phyloP scores from a whole-genome alignment of 352 stramenopile species.

The Pilasporangium apinafurcum region DNA sequence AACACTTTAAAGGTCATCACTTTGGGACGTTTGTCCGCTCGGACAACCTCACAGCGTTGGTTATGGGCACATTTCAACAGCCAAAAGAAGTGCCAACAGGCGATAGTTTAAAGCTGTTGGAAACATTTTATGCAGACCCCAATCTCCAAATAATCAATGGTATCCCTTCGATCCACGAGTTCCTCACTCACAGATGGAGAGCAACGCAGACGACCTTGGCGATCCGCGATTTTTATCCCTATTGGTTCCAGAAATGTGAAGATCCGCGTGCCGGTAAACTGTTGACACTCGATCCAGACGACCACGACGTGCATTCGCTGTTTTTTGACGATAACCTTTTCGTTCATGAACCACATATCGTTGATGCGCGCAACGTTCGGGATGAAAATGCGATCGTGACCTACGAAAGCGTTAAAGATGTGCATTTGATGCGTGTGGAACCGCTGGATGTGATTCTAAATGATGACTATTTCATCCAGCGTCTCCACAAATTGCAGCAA shows the following conservation, averaged over 20 bases:
- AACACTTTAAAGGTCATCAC: conserved; percentile 10
- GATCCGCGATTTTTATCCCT: conserved; percentile 71
- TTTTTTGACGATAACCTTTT: conserved; percentile 87
- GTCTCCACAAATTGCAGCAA: conserved; percentile 21
- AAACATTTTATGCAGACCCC: conserved; percentile 3
- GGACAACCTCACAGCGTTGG: conserved; percentile 34
- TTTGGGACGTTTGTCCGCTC: conserved; percentile 66
- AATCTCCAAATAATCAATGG: conserved; percentile 22
- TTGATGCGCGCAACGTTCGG: conserved; percentile 38
- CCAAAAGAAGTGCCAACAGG: conserved; percentile 13
- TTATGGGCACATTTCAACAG: conserved; percentile 75
- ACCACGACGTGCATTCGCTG: conserved; percentile 29
- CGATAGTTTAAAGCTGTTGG: conserved; percentile 29
- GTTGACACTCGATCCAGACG: conserved; percentile 28
- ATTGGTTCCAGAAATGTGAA: conserved; percentile 58
- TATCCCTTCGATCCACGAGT: conserved; percentile 38
- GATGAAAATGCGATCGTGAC: conserved; percentile 24
- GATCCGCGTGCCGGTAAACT: conserved; percentile 49
- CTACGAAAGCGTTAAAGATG: conserved; percentile 20
- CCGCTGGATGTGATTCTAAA: conserved; percentile 51
- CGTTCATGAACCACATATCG: conserved; percentile 57
- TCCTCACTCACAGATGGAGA: conserved; percentile 45
- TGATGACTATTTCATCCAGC: conserved; percentile 45
- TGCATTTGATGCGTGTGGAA: conserved; percentile 56
- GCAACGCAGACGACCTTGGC: conserved; percentile 49